phyloP scores from a whole-genome alignment of 2,329 filamentous ascomycete genomes.

The Colletotrichum cuscutae region DNA sequence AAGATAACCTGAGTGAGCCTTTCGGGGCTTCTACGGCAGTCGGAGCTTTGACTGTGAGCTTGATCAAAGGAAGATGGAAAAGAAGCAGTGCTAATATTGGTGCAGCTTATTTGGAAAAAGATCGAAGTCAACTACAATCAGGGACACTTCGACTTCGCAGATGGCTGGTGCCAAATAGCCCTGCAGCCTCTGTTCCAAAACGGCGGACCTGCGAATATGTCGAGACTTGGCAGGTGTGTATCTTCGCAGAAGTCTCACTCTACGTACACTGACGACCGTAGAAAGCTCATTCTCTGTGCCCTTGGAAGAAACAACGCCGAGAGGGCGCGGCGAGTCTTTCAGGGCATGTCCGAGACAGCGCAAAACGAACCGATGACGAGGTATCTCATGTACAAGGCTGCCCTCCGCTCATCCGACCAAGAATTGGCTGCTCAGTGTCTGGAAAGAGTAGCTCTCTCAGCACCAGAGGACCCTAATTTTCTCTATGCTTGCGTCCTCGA shows the following conservation, averaged over 20 bases:
- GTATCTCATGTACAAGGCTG: constrained; percentile 81
- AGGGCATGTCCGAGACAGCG: constrained; percentile 66
- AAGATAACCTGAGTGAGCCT: constrained; percentile 53
- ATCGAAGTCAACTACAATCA: constrained; percentile 69
- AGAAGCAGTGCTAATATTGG: constrained; percentile 25
- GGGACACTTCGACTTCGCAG: constrained; percentile 63
- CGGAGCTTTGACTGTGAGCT: constrained; percentile 72
- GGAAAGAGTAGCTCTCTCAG: constrained; percentile 63
- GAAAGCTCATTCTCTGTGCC: constrained; percentile 79
- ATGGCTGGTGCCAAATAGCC: constrained; percentile 78
- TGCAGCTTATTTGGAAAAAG: constrained; percentile 84
- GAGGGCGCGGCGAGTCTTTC: constrained; percentile 65
- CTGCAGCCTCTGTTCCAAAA: constrained; percentile 74
- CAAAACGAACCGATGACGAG: constrained; percentile 73
- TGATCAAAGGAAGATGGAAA: too few species aligned
- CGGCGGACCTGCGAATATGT: constrained; percentile 72
- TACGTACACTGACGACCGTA: constrained; percentile 47
- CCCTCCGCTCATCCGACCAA: constrained; percentile 67
- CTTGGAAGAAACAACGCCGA: constrained; percentile 67
- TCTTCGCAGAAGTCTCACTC: neutral
- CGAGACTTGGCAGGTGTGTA: constrained; percentile 73
- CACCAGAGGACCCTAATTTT: constrained; percentile 66
- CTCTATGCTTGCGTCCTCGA: constrained; percentile 86
- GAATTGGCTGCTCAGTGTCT: constrained; percentile 73
- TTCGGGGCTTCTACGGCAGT: constrained; percentile 71